Conservation (phyloP, 306 rosid genomes). For the Vachellia collinsii region DNA sequence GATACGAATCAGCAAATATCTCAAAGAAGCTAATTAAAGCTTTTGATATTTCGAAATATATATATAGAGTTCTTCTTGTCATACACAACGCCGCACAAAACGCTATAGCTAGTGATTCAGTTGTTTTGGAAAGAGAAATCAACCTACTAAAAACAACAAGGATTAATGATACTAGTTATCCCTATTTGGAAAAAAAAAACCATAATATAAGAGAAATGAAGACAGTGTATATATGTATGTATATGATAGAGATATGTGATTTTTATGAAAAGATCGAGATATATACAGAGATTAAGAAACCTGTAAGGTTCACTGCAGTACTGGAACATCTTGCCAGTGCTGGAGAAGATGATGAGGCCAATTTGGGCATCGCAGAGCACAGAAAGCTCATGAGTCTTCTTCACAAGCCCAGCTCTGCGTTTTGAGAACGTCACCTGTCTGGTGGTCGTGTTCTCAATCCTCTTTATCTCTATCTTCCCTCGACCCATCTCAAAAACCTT, state of each 20-base stretch:
- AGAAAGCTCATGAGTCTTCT: constrained; percentile 81
- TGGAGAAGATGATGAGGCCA: constrained; percentile 68
- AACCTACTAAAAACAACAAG: neutral
- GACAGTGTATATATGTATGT: neutral
- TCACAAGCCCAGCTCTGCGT: constrained; percentile 57
- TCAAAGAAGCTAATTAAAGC: neutral
- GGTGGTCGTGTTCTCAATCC: constrained; percentile 63
- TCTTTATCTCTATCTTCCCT: constrained; percentile 64
- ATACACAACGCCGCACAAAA: neutral
- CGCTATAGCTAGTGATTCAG: neutral
- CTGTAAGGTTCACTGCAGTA: constrained; percentile 56
- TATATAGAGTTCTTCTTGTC: neutral
- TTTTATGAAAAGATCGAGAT: neutral
- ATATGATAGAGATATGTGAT: neutral
- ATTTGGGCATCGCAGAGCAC: constrained; percentile 79
- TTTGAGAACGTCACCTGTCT: constrained; percentile 75
- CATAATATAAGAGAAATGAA: neutral
- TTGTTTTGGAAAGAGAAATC: neutral
- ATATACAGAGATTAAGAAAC: constrained; percentile 9
- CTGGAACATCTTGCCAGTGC: constrained; percentile 58
- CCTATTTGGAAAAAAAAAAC: neutral
- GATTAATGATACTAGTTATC: neutral
- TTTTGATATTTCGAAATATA: neutral
- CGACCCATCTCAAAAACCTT: constrained; percentile 59
- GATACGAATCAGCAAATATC: neutral